Percentiles rank a stretch among this genome's conserved stretches.
phyloP scores from a whole-genome alignment of 208 protist species.

The Novymonas esmeraldas region DNA sequence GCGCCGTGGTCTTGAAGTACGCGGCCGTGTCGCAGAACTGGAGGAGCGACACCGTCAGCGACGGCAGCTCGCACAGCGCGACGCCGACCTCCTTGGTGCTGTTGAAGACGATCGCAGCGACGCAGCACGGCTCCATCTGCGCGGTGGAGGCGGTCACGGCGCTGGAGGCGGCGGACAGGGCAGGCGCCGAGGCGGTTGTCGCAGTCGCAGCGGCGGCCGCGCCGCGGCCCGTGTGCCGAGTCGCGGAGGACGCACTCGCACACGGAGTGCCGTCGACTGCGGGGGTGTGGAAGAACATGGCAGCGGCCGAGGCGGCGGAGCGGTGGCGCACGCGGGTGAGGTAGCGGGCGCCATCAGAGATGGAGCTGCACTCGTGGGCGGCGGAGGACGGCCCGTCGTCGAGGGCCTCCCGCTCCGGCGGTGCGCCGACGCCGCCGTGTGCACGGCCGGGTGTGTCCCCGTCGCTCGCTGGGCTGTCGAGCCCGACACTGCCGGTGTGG shows the following conservation, averaged over 20 bases:
- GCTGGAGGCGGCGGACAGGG: background rate
- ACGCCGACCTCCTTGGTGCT: constrained; percentile 72
- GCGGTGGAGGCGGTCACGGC: too few species aligned
- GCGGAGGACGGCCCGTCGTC: background rate
- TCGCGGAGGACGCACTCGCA: background rate
- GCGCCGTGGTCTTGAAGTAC: constrained; percentile 70
- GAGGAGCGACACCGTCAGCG: constrained; percentile 61
- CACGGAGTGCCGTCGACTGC: background rate
- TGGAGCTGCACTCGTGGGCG: constrained; percentile 14
- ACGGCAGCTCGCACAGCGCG: constrained; percentile 64
- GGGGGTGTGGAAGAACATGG: constrained; percentile 15
- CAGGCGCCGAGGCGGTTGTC: background rate
- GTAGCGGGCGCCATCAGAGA: constrained; percentile 28
- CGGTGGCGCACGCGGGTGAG: constrained; percentile 29
- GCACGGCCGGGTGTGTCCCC: too few species aligned
- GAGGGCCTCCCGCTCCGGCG: background rate
- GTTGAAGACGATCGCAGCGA: constrained; percentile 81
- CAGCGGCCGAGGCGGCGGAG: constrained; percentile 19
- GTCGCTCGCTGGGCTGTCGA: too few species aligned
- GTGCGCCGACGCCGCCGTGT: too few species aligned
- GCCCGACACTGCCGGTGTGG: too few species aligned
- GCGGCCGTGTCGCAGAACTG: constrained; percentile 80
- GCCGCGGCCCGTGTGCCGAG: background rate
- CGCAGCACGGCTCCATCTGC: constrained; percentile 41
- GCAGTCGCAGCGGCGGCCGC: background rate